Percentiles rank a stretch among this genome's conserved stretches.
Conservation (phyloP, 768 basidiomycete genomes). For the Crucibulum laeve region DNA sequence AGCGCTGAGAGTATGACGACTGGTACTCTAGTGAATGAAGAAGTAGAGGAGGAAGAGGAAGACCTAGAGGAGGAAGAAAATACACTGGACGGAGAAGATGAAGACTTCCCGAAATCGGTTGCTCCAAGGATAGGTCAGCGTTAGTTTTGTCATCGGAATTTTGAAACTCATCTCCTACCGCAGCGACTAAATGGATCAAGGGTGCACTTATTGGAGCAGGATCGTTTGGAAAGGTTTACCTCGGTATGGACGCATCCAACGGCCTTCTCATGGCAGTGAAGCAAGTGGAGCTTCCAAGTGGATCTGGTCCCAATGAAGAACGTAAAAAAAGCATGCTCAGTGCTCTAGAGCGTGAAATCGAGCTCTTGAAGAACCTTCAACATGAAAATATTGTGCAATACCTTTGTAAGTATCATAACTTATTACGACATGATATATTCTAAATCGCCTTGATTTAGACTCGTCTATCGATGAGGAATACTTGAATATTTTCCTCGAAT, state of each 20-base stretch:
- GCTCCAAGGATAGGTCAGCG: constrained; percentile 47
- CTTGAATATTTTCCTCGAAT: constrained; percentile 96
- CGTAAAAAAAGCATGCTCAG: constrained; percentile 92
- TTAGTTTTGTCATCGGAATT: neutral
- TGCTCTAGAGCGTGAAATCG: constrained; percentile 91
- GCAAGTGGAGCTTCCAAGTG: constrained; percentile 89
- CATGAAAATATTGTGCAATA: constrained; percentile 99
- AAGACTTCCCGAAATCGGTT: constrained; percentile 44
- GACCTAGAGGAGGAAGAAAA: constrained; percentile 40
- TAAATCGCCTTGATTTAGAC: constrained; percentile 40
- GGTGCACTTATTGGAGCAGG: constrained; percentile 94
- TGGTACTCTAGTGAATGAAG: constrained; percentile 27
- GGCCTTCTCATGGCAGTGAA: constrained; percentile 97
- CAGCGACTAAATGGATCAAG: constrained; percentile 94
- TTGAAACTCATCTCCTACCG: neutral
- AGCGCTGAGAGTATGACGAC: constrained; percentile 28
- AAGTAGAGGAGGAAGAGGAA: constrained; percentile 31
- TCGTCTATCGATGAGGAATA: constrained; percentile 89
- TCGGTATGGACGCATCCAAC: constrained; percentile 90
- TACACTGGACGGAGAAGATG: constrained; percentile 39
- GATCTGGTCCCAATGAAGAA: constrained; percentile 83
- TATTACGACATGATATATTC: neutral
- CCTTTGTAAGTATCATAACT: constrained; percentile 59
- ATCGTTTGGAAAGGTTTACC: constrained; percentile 92
- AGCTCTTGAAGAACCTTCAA: constrained; percentile 85